Evolutionary conservation across 441 rosid species (phyloP), one percentile per base, ranked within the genome.

Genomic region (Breynia disticha): DNA sequence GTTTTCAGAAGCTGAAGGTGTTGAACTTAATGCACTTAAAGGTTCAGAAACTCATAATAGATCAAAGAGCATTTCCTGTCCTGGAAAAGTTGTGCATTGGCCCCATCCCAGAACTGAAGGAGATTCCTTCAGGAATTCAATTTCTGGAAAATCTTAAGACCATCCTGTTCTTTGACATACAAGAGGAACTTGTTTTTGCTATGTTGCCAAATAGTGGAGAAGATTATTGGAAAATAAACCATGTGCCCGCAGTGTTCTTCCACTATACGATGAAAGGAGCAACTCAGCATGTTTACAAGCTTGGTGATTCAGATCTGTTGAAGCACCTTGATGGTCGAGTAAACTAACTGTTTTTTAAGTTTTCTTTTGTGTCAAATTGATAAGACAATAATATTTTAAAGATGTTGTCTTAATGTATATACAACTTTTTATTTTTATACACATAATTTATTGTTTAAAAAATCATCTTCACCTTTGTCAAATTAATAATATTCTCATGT

Each of bases 51-150:
- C n/a, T 60, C 14, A 32, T 43, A 11, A 24, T 60, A 7, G 64
- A 60, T 15, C 24, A 45, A 43, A 57, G 49, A 50, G 64, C 56
- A 45, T 38, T 52, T 22, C 50, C 57, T 28, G n/a, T 46, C 44
- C 64, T 60, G 44, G 51, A 60, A 44, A 43, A 50, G 49, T 28
- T 60, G 21, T 19, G 15, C 8, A 28, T 60, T 13, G 45, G 57
- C n/a, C 50, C 56, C 14, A 21, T 54, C 51, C 56, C 49, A 43
- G 44, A 43, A 19, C 45, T 51, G 48, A 8, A 45, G 10, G 48
- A 60, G 56, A 50, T 52, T 19, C 64, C 64, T 11, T 24, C 50
- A 17, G 62, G 55, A 21, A 60, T 60, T 19, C 50, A 60, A 1
- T 45, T 49, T 32, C 39, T 60, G 52, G 44, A 19, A 21, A 45